A percentile compares a stretch with the other conserved stretches of the same genome.
Evolutionary conservation across 2,329 filamentous ascomycete genomes (phyloP).

Genomic region (Didymella exigua): DNA sequence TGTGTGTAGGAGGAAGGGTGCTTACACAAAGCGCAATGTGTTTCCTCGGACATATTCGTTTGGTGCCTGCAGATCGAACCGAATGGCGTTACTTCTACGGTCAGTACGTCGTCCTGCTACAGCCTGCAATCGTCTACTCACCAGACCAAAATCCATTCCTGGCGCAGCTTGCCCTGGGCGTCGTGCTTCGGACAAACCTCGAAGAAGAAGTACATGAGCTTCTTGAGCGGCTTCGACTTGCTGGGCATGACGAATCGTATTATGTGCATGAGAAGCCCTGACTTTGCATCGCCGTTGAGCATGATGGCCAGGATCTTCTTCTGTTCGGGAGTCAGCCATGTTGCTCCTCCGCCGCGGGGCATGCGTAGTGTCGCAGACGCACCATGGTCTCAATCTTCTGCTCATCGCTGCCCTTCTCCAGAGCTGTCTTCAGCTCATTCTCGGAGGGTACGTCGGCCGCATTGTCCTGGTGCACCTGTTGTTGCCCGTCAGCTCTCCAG

Average conservation of each 20-base stretch:
- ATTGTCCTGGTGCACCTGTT: conserved; percentile 87
- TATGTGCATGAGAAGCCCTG: conserved; percentile 96
- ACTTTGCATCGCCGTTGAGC: conserved; percentile 97
- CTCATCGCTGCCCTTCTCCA: conserved; percentile 94
- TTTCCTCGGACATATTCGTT: conserved; percentile 99
- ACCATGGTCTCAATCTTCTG: conserved; percentile 80
- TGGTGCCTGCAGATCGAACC: conserved; percentile 94
- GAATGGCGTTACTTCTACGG: conserved; percentile 82
- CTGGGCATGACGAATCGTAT: conserved; percentile 99
- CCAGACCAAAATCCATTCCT: conserved; percentile 99
- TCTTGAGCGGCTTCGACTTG: conserved; percentile 95
- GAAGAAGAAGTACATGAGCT: conserved; percentile 98
- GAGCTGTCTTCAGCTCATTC: conserved; percentile 88
- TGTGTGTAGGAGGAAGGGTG: not conserved
- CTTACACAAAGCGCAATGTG: conserved; percentile 85
- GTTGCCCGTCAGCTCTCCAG: conserved; percentile 37
- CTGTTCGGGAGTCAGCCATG: conserved; percentile 37
- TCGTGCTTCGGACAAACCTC: conserved; percentile 98
- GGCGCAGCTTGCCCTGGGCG: conserved; percentile 89
- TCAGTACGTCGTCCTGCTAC: conserved; percentile 26
- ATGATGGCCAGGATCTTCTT: conserved; percentile 95
- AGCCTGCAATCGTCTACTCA: conserved; percentile 51
- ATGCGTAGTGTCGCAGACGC: conserved; percentile 27
- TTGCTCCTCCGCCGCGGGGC: conserved; percentile 59
- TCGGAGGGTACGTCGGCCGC: conserved; percentile 86